Evolutionary conservation across 2,329 filamentous ascomycete genomes (phyloP).

Genomic region (Pseudonectria foliicola): DNA sequence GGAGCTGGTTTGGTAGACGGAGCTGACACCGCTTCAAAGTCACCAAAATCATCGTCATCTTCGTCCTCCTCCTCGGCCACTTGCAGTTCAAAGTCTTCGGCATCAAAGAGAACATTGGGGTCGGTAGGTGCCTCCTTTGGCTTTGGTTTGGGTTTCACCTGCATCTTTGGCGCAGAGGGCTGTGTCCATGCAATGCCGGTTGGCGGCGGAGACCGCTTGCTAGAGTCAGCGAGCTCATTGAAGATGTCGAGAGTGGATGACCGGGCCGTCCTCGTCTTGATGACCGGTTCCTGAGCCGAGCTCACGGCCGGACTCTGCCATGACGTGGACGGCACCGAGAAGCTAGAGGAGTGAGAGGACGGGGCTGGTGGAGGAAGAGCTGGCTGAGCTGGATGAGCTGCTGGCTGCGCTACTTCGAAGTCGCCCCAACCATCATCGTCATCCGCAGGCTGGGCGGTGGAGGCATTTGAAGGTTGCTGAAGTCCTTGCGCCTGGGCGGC

Average conservation of each 20-base stretch:
- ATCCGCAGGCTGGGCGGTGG: conserved; percentile 28
- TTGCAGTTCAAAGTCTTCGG: conserved; percentile 44
- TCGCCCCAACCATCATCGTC: conserved; percentile 63
- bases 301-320: conserved; percentile 11
- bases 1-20: conserved; percentile 12
- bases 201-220: conserved; percentile 6
- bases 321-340: conserved; percentile 6
- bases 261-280: conserved; percentile 26
- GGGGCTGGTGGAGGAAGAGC: conserved; percentile 6
- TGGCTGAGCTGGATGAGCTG: conserved; percentile 9
- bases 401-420: conserved; percentile 51
- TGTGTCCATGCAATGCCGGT: conserved; percentile 3
- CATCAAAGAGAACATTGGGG: conserved; percentile 60
- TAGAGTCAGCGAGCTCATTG: conserved; percentile 42
- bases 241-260: conserved; percentile 47
- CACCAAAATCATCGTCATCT: conserved; percentile 46
- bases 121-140: conserved; percentile 25
- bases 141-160: conserved; percentile 13
- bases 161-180: conserved; percentile 4
- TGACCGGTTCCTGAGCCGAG: conserved; percentile 6
- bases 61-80: conserved; percentile 38
- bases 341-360: neutral
- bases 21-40: conserved; percentile 45
- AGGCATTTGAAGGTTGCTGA: conserved; percentile 5
- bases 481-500: conserved; percentile 4